Conservation (phyloP, 768 basidiomycete species). For the Phlebiopsis gigantea region DNA sequence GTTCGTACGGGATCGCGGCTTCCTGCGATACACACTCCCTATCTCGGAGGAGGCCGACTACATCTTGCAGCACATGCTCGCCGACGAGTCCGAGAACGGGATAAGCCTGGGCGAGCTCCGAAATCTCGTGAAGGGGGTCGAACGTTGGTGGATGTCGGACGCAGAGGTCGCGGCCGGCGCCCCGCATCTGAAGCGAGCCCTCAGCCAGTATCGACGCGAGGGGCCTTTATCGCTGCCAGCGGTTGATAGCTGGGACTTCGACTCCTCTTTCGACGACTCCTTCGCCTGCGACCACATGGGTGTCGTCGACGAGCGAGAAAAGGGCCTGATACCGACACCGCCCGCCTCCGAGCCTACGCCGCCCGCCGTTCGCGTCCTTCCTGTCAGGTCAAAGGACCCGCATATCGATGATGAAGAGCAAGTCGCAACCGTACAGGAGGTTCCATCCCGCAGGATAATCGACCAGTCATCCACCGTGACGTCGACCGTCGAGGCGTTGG, state of each 20-base stretch:
- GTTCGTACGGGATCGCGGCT: constrained; percentile 6
- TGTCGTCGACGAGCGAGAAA: too few relatives aligned
- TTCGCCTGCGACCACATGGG: too few relatives aligned
- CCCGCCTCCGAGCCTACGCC: too few relatives aligned
- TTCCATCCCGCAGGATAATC: too few relatives aligned
- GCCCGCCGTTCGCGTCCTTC: too few relatives aligned
- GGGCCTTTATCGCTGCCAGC: neutral
- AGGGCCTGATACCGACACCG: too few relatives aligned
- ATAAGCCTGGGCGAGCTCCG: constrained; percentile 6
- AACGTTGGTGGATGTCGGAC: constrained; percentile 12
- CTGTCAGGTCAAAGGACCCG: too few relatives aligned
- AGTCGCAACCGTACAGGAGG: too few relatives aligned
- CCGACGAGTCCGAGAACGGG: neutral
- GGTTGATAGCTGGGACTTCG: neutral
- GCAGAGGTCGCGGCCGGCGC: constrained; percentile 4
- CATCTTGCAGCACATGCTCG: constrained; percentile 9
- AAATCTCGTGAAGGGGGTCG: neutral
- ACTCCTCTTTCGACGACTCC: too few relatives aligned
- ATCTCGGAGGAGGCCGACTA: constrained; percentile 11
- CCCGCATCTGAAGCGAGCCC: neutral
- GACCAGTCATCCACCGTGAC: neutral
- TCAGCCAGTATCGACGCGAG: neutral
- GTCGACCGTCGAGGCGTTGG: neutral
- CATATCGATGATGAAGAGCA: too few relatives aligned
- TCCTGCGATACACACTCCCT: constrained; percentile 7